Evolutionary conservation across 208 protist species (phyloP), one percentile per base, ranked within the genome.

Genomic region (Vickermania spadyakhi): DNA sequence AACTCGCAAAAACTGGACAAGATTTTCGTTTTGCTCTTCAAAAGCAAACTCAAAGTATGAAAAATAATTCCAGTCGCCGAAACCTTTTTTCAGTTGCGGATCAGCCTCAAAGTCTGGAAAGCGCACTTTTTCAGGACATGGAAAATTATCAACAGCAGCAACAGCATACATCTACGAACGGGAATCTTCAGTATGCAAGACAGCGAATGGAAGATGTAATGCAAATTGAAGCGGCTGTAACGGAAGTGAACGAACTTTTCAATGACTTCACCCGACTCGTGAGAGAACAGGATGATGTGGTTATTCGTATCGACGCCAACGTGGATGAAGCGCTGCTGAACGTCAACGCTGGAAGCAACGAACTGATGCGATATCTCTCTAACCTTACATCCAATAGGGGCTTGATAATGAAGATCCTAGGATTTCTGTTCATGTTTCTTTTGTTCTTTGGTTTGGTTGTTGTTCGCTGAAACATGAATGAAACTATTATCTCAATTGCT

Each of bases 391-490:
- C 84, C 52, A 96, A 97, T 62, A 78, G 94, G 23, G 75, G 79
- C 3, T 75, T 97, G n/a, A 97, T 97, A 64, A 58, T 97, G 63
- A 97, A 96, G 66, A 76, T 97, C 27, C 93, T 97, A 66, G 86
- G 73, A 14, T 69, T 97, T 11, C 65, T 97, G 22, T 86, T 97
- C 52, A 71, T 96, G 26, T 97, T 97, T 58, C 72, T 97, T 22
- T 64, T 97, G 3, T 79, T 97, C 22, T 97, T 97, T 72, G 88
- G 86, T 28, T 70, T 96, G 54, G 45, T 96, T 7, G 81, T 96
- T 42, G 86, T 96, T n/a, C 77, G 84, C 1, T 96, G 61, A 83
- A 1, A 11, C 28, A 26, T 28, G 18, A 18, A 11, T 36, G 23
- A 11, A 49, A 11, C n/a, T n/a, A n/a, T n/a, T n/a, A n/a, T n/a